Evolutionary conservation across 805 yeast species (phyloP), one percentile per base, ranked within the genome.

Genomic region (Ascoidea rubescens): DNA sequence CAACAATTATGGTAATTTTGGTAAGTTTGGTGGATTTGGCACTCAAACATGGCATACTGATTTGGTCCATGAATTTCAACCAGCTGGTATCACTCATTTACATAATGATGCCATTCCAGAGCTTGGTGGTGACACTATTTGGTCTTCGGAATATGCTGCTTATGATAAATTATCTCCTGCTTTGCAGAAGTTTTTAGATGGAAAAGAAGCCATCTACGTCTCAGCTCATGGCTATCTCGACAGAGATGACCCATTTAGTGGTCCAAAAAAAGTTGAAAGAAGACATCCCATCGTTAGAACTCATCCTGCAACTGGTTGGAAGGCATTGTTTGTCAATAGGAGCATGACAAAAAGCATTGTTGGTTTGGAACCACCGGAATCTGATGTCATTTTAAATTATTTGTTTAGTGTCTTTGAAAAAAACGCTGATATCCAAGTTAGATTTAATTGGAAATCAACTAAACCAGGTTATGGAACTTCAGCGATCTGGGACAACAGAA

Each of bases 261-360:
- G 75, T n/a, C 73, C 72, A 16, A 69, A 70, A 53, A 70, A 70
- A 51, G 67, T 78, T 52, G 79, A 72, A 57, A 71, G 81, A 62
- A 75, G 71, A 54, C 86, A 80, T 63, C 84, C 84, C 2, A 56
- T 80, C 31, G 73, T 80, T 43, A 73, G 84, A 66, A 77, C 83
- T 45, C 81, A 81, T 58, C 85, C 86, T 7, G 81, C 74, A 12
- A 79, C 84, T 32, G 83, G 83, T 47, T 71, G 79, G 77, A 80
- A 80, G 63, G 67, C 80, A 1, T 64, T 80, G 56, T 79, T 67
- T 54, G 77, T 78, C 47, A 78, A 78, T 64, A 70, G 79, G 49
- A 65, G 69, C 21, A 70, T 71, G 71, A 78, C 81, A 12, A 67
- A 60, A 47, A 68, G 77, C 54, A 78, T 79, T 53, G 71, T 72